Base-by-base conservation (phyloP, 2,329 filamentous ascomycete genomes). In the Neofusicoccum kwambonambiense region DNA sequence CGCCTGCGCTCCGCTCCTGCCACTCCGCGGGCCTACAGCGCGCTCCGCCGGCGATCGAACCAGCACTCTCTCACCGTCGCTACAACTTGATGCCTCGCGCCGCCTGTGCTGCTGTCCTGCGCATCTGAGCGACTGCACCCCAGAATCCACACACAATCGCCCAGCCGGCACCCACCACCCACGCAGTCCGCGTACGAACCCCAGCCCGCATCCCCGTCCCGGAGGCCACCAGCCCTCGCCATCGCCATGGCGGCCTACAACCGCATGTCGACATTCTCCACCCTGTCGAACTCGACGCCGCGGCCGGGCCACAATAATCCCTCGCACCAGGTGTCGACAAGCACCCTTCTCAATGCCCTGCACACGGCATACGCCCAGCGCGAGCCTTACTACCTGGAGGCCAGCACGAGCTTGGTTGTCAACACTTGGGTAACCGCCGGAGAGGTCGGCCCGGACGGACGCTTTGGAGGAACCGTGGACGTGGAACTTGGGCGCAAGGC, bases 341-440 rank as follows among this genome's bases (percentile, higher is more conserved):
- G 93, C 1, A 96, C 93, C 0, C 86, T 98, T 52, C 86, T 99
- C 64, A 98, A 98, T 79, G 87, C 92, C 64, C 85, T 97, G 51
- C 95, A 99, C 80, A 93, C 92, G 71, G 90, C 91, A 73, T 98
- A 96, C 78, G 86, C 91, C 54, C 88, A 90, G 3, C 89, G 88
- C 35, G 88, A 92, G 73, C 87, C 94, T n/a, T 95, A 96, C 76
- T 84, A 85, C 67, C 86, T 99, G 51, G 95, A 99, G 78, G 89
- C 93, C 54, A 92, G 92, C 70, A 95, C 93, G 41, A 97, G 92
- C 76, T 78, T 98, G 44, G 93, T 95, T 0, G 92, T 98, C 69
- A 98, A 98, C 80, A 97, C 93, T 65, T 97, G 93, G 93, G 85
- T 95, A 62, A 96, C 92, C 3, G 91, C 92, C 17, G 84, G 87